These are phyloP conservation scores for Calonectria multiphialidica DNA, from an alignment of 2,329 filamentous ascomycete genomes.

Conservation along the genomic window DNA sequence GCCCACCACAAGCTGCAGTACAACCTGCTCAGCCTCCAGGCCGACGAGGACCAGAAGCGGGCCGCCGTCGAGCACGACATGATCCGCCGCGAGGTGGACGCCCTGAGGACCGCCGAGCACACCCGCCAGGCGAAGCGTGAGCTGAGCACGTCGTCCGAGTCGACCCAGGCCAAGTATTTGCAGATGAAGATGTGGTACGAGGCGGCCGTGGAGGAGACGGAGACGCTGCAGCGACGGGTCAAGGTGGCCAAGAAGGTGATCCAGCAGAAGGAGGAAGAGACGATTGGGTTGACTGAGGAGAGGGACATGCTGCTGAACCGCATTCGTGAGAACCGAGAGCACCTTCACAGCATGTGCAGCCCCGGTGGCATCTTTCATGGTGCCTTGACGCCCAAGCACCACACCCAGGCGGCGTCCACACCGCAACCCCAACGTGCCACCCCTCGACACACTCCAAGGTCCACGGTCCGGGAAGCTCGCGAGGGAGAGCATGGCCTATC, in stretches of 20 bases:
- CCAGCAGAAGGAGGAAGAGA: slow-evolving; percentile 81
- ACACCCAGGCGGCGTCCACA: slow-evolving; percentile 51
- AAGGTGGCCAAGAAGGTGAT: slow-evolving; percentile 83
- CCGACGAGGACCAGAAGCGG: slow-evolving; percentile 85
- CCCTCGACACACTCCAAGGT: slow-evolving; percentile 64
- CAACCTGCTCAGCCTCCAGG: slow-evolving; percentile 85
- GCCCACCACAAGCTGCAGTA: slow-evolving; percentile 94
- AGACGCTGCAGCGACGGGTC: slow-evolving; percentile 72
- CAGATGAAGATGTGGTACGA: slow-evolving; percentile 77
- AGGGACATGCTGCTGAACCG: slow-evolving; percentile 82
- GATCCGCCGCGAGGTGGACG: slow-evolving; percentile 88
- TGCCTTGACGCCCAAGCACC: slow-evolving; percentile 69
- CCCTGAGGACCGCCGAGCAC: slow-evolving; percentile 80
- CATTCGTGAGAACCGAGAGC: slow-evolving; percentile 90
- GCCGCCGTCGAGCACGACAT: slow-evolving; percentile 93
- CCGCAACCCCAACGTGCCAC: slow-evolving; percentile 61
- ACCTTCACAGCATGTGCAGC: slow-evolving; percentile 83
- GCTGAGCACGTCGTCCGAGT: slow-evolving; percentile 63
- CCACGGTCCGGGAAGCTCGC: slow-evolving; percentile 56
- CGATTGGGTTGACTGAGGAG: slow-evolving; percentile 78
- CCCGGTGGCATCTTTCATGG: slow-evolving; percentile 77
- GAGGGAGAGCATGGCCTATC: slow-evolving; percentile 76
- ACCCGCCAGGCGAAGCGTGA: slow-evolving; percentile 71
- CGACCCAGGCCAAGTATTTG: slow-evolving; percentile 65
- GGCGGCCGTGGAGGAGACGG: slow-evolving; percentile 74